Evolutionary conservation across 2,329 filamentous ascomycete species (phyloP).

Genomic region (Phaeoacremonium minimum): DNA sequence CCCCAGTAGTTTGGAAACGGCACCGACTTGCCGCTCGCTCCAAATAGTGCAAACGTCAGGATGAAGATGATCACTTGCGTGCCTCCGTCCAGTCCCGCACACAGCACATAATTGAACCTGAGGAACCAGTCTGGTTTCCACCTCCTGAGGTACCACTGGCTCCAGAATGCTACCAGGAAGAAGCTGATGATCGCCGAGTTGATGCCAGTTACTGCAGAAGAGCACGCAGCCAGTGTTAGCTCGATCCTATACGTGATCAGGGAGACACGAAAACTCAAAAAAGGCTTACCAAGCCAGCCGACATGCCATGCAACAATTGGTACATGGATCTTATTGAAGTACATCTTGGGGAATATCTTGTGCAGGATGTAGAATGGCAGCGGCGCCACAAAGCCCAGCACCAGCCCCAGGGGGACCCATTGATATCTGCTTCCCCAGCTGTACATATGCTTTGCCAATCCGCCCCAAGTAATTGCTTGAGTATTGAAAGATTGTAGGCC

Average conservation of each 20-base stretch:
- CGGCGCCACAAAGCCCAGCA: constrained; percentile 30
- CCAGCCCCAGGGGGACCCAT: constrained; percentile 26
- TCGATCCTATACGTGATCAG: too few relatives aligned
- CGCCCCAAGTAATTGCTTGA: constrained; percentile 19
- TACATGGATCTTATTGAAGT: too few relatives aligned
- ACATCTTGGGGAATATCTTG: constrained; percentile 24
- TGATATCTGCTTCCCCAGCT: constrained; percentile 24
- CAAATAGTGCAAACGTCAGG: constrained; percentile 36
- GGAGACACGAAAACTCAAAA: too few relatives aligned
- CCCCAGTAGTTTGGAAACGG: constrained; percentile 23
- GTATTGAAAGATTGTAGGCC: constrained; percentile 32
- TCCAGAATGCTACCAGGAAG: constrained; percentile 19
- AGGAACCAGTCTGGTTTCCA: constrained; percentile 29
- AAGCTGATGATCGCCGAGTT: constrained; percentile 23
- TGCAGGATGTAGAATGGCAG: constrained; percentile 26
- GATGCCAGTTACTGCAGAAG: too few relatives aligned
- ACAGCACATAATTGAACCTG: constrained; percentile 34
- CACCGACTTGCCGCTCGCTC: constrained; percentile 29
- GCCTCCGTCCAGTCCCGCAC: constrained; percentile 32
- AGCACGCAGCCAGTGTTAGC: too few relatives aligned
- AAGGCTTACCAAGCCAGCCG: too few relatives aligned
- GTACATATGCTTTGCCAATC: constrained; percentile 28
- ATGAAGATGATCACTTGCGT: constrained; percentile 34
- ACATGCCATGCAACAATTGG: too few relatives aligned
- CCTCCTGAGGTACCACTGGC: constrained; percentile 28